Conservation (phyloP, 768 basidiomycete species). For the Pisolithus microcarpus region DNA sequence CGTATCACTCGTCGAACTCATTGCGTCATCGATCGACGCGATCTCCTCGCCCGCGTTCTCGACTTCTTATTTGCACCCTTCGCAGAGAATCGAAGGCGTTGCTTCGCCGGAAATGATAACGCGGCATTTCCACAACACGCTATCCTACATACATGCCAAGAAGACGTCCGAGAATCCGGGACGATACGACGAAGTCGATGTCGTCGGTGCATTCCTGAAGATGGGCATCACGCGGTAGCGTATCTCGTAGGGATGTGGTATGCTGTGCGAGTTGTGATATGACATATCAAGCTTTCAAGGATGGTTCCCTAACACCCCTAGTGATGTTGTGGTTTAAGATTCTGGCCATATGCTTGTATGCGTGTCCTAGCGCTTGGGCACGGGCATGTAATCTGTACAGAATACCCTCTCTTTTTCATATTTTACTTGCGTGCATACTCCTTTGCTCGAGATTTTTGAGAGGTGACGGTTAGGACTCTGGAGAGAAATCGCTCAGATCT, state of each 20-base stretch:
- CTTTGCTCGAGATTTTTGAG: neutral
- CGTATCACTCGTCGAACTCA: constrained; percentile 92
- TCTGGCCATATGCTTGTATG: neutral
- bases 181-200: constrained; percentile 82
- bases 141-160: constrained; percentile 72
- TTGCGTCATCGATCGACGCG: constrained; percentile 89
- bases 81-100: constrained; percentile 85
- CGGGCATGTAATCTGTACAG: neutral
- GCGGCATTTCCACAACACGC: constrained; percentile 88
- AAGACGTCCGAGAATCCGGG: constrained; percentile 38
- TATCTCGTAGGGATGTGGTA: too few relatives aligned
- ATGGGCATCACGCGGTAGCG: constrained; percentile 66
- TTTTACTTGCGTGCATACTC: neutral
- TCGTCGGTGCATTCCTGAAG: constrained; percentile 83
- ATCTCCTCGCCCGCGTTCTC: constrained; percentile 57
- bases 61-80: constrained; percentile 67
- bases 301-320: neutral
- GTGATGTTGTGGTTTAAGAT: neutral
- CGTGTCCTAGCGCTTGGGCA: neutral
- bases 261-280: neutral
- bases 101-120: constrained; percentile 91
- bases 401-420: neutral
- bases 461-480: too few relatives aligned
- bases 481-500: too few relatives aligned
- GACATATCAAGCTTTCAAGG: neutral